Evolutionary conservation across 495 filamentous ascomycete species (phyloP), one percentile per base, ranked within the genome.

Genomic region (Penicillium diatomitis): DNA sequence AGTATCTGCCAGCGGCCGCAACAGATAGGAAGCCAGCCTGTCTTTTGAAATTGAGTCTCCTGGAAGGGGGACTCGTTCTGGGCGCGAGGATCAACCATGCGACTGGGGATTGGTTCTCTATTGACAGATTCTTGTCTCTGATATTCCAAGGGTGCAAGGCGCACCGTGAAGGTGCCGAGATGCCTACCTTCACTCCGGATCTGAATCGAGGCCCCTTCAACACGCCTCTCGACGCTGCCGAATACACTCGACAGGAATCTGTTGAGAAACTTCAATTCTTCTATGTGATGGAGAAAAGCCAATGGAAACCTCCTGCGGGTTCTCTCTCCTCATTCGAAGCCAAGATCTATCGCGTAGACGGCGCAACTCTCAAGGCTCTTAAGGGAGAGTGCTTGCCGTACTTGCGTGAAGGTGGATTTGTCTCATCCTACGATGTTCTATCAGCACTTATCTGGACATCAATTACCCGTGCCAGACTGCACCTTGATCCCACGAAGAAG

Each of bases 351-450:
- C 37, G 35, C 8, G 56, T 56, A 34, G 41, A 52, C 3, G 52
- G 57, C 27, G 35, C 43, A 5, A 6, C 44, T 8, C 42, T 60
- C 29, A 43, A 57, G 31, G 32, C 46, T 8, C 34, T 63, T 35
- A 63, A 63, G 49, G 40, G 11, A 4, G 12, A 48, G 30, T 59
- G 58, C 39, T 37, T 37, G 5, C 41, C 50, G 0, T 32, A 51
- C 8, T 38, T 60, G 2, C 32, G 32, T n/a, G 48, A 38, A 2
- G 55, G 57, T 6, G 53, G 57, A 8, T 64, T 57, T 20, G 42
- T 64, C 8, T 59, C 49, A 34, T 59, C 58, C 2, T 64, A 64
- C 38, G 58, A 61, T 50, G 59, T 53, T 44, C 57, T 63, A 28
- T 50, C 57, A 7, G 61, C 57, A 32, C 50, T 63, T 29, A 1